Percentiles rank a stretch among this genome's conserved stretches.
Conservation (phyloP, 768 basidiomycete genomes). For the Hericium alpestre region DNA sequence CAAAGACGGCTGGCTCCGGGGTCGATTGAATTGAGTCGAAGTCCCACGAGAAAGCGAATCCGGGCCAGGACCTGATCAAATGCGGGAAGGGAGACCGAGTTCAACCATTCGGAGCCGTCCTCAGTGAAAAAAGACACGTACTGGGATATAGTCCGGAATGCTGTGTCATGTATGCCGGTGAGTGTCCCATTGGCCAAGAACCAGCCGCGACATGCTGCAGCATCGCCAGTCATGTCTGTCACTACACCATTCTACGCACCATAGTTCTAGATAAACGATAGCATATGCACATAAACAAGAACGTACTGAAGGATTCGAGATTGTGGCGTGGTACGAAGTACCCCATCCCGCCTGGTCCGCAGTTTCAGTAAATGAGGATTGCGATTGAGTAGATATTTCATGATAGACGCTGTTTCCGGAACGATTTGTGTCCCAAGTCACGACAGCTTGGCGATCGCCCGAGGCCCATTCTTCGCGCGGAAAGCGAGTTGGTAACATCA, state of each 20-base stretch:
- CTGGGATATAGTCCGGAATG: too few species aligned
- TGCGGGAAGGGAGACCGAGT: background rate
- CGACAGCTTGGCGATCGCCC: background rate
- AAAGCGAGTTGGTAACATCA: background rate
- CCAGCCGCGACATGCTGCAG: background rate
- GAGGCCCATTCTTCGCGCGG: background rate
- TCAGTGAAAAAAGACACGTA: background rate
- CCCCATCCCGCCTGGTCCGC: background rate
- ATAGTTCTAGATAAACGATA: background rate
- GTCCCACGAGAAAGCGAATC: background rate
- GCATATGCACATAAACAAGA: background rate
- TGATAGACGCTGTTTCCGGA: background rate
- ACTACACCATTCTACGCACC: background rate
- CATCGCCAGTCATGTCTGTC: background rate
- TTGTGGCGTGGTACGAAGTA: background rate
- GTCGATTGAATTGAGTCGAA: background rate
- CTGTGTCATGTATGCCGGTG: background rate
- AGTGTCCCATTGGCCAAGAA: background rate
- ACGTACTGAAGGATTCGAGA: background rate
- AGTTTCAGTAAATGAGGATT: background rate
- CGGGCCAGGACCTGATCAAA: background rate
- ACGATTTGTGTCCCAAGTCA: background rate
- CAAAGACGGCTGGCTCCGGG: background rate
- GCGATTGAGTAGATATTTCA: background rate
- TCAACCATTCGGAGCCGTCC: too few species aligned